Conservation (phyloP, 192 early-diverging fungal genomes). For the Mortierella hygrophila region DNA sequence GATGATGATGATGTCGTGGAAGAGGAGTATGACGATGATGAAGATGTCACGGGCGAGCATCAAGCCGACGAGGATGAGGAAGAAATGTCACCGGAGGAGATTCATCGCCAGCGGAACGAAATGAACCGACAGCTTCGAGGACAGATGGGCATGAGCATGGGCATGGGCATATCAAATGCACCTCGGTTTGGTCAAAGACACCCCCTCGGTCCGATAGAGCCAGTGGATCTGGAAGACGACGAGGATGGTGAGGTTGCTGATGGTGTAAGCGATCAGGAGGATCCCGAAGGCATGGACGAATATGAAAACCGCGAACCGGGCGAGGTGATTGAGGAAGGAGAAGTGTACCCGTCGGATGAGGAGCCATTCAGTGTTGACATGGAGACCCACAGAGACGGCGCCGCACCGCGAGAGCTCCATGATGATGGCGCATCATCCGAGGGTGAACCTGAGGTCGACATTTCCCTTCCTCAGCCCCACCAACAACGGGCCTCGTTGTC, state of each 20-base stretch:
- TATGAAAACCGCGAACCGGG: not conserved
- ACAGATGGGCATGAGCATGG: not conserved
- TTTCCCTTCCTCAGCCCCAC: not conserved
- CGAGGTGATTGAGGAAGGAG: not conserved
- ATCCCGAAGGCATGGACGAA: not conserved
- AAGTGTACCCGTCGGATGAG: not conserved
- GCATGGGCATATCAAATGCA: not conserved
- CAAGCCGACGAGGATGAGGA: not conserved
- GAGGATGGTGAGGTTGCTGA: not conserved
- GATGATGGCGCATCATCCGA: not conserved
- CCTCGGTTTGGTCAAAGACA: not conserved
- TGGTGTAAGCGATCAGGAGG: not conserved
- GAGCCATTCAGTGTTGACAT: not conserved
- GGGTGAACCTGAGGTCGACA: not conserved
- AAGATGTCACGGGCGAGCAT: not conserved
- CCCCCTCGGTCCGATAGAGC: not conserved
- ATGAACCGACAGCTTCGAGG: constrained; percentile 9
- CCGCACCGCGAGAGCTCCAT: not conserved
- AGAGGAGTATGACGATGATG: constrained; percentile 21
- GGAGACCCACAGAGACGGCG: not conserved
- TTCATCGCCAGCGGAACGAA: constrained; percentile 10
- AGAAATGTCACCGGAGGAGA: not conserved
- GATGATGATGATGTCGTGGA: constrained; percentile 1
- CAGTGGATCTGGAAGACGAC: not conserved
- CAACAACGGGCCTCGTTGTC: not conserved